Evolutionary conservation across 441 rosid species (phyloP).

Genomic region (Adansonia rubrostipa): DNA sequence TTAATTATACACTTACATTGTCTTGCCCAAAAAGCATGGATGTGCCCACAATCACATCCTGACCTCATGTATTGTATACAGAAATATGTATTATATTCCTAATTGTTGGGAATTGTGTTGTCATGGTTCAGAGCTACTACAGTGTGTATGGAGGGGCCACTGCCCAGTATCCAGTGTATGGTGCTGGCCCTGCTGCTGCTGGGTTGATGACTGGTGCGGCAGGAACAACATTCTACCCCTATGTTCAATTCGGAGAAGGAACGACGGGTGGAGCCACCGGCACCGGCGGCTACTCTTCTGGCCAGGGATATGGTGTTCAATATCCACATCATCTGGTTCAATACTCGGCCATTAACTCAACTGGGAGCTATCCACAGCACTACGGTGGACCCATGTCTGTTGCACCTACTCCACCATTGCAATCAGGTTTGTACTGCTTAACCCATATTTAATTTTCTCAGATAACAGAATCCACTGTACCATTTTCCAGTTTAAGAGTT

Average conservation of each 20-base stretch:
- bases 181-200: conserved; percentile 49
- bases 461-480: neutral
- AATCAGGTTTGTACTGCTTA: conserved; percentile 62
- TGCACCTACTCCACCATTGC: conserved; percentile 76
- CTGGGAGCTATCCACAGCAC: conserved; percentile 70
- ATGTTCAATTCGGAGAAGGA: conserved; percentile 77
- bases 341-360: conserved; percentile 39
- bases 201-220: conserved; percentile 53
- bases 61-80: neutral
- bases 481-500: neutral
- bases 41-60: neutral
- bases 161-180: conserved; percentile 76
- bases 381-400: conserved; percentile 78
- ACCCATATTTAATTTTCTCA: neutral
- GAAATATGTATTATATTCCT: neutral
- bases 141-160: conserved; percentile 78
- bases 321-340: conserved; percentile 78
- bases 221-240: conserved; percentile 71
- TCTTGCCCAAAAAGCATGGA: neutral
- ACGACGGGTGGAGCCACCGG: conserved; percentile 58
- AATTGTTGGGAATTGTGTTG: neutral
- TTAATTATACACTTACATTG: neutral
- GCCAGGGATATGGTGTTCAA: conserved; percentile 61
- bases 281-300: conserved; percentile 53
- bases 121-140: conserved; percentile 71